Base-by-base conservation (phyloP, 306 rosid genomes). In the Corylus heterophylla region DNA sequence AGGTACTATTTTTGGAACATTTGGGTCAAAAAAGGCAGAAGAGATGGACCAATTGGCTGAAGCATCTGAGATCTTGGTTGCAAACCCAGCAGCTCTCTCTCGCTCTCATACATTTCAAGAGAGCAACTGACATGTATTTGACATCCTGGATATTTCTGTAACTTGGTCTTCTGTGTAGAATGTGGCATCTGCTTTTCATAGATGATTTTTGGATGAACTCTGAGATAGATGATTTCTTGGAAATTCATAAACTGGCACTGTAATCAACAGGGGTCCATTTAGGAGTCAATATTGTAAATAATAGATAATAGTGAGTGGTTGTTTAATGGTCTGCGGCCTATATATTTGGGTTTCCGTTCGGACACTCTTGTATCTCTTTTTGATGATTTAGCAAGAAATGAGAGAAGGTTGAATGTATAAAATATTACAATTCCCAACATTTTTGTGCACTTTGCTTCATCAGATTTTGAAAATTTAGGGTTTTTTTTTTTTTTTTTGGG, bases 41-140 rank as follows among this genome's bases (percentile, higher is more conserved):
- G 85, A 84, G 71, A 76, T 82, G 73, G 84, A 78, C 50, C 75
- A 63, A 48, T 14, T 79, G 39, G 39, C 71, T 56, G 85, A 80
- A 18, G 77, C 74, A 20, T 82, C 90, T 81, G 82, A 80, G 3
- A 74, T 86, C 81, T 73, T 86, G 86, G 80, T 81, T 81, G 85
- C 87, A 59, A 87, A 84, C 62, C 83, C 76, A 45, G 86, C 79
- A 39, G 85, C 89, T 12, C 50, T 77, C 70, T 78, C 79, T 82
- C 69, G 74, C 69, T 80, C 84, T 70, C 79, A 69, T 67, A 78
- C 81, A 49, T 78, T 85, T 56, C 86, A 81, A 51, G 78, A 76
- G 81, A 74, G 83, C 83, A 74, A 62, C 76, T 83, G 62, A 70
- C 74, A 20, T 64, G 76, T 73, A 80, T 74, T 80, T 80, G 71